Evolutionary conservation across 2,329 filamentous ascomycete genomes (phyloP).

Genomic region (Trichoderma harzianum): DNA sequence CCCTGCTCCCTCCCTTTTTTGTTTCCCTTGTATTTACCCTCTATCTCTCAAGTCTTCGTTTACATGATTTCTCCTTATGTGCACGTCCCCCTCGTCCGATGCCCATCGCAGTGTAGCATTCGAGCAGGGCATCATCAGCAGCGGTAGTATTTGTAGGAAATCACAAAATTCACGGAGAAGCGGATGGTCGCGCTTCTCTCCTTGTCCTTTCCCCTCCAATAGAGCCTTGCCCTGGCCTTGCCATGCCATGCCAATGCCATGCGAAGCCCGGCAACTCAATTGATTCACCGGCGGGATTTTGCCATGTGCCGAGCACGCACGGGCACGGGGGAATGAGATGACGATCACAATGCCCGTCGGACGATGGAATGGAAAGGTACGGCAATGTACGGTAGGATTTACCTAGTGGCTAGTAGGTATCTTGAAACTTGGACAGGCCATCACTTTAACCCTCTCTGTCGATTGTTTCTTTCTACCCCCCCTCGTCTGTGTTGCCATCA

Average conservation of each 20-base stretch:
- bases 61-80: neutral
- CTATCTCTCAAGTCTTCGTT: neutral
- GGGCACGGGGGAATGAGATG: neutral
- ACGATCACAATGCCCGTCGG: neutral
- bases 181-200: neutral
- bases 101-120: neutral
- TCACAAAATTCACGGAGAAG: neutral
- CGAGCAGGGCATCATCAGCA: neutral
- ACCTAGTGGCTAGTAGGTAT: neutral
- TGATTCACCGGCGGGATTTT: neutral
- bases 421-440: neutral
- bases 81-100: neutral
- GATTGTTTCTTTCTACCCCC: neutral
- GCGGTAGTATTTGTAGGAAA: neutral
- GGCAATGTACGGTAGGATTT: neutral
- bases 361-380: neutral
- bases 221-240: neutral
- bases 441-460: neutral
- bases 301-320: neutral
- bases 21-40: neutral
- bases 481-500: neutral
- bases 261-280: conserved; percentile 3
- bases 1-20: neutral
- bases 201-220: neutral
- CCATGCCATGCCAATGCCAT: neutral